Percentiles rank a stretch among this genome's conserved stretches.
These are phyloP conservation scores for Solanum pimpinellifolium DNA, from an alignment of 257 asterid genomes.

Conservation along the genomic window DNA sequence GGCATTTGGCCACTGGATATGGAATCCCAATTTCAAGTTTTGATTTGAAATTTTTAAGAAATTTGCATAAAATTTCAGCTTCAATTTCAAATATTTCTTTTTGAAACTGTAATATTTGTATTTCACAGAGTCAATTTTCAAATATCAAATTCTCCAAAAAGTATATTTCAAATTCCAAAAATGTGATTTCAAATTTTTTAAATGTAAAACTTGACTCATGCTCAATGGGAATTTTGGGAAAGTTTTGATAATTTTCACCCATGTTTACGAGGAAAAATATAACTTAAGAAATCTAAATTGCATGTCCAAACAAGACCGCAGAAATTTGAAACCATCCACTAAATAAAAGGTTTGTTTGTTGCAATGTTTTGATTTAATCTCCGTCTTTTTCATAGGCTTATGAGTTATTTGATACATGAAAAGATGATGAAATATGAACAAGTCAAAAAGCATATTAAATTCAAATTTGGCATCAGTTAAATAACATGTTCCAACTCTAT, in stretches of 20 bases:
- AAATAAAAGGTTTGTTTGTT: background rate
- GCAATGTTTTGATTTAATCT: background rate
- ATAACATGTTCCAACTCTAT: background rate
- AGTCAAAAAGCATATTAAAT: background rate
- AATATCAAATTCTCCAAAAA: background rate
- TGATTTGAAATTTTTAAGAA: background rate
- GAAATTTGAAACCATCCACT: background rate
- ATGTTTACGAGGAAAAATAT: background rate
- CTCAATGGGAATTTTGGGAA: background rate
- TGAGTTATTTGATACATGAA: background rate
- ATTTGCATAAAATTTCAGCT: background rate
- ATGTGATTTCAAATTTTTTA: background rate
- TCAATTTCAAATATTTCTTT: background rate
- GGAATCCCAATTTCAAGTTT: background rate
- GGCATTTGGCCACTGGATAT: background rate
- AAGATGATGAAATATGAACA: background rate
- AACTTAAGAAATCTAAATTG: background rate
- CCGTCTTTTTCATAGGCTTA: background rate
- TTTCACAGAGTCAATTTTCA: background rate
- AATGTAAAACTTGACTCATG: background rate
- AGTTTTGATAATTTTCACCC: background rate
- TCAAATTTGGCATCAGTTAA: background rate
- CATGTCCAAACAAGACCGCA: background rate
- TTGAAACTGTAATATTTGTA: no score
- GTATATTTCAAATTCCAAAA: no score